A percentile compares a stretch with the other conserved stretches of the same genome.
phyloP scores from a whole-genome alignment of 345 rosid species.

The Atalantia buxifolia region DNA sequence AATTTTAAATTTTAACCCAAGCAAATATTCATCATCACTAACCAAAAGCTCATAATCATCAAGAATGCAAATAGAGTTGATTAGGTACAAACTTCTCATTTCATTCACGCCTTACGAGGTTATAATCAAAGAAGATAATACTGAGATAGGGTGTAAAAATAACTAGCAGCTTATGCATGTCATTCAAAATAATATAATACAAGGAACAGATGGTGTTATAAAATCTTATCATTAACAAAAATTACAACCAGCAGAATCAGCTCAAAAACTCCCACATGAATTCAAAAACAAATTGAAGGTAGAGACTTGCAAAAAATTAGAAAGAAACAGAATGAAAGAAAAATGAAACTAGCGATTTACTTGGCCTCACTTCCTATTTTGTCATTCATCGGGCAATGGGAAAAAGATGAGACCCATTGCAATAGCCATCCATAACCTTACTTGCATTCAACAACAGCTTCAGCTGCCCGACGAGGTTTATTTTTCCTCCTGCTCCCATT shows the following conservation, averaged over 20 bases:
- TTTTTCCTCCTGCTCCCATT: slow-evolving; percentile 67
- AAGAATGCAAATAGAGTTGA: not conserved
- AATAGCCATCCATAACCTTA: slow-evolving; percentile 22
- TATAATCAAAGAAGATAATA: not conserved
- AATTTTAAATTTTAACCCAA: not conserved
- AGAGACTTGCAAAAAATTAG: slow-evolving; percentile 25
- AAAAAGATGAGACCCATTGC: slow-evolving; percentile 23
- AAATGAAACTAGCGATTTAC: slow-evolving; percentile 20
- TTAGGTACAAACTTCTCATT: not conserved
- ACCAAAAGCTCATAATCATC: not conserved
- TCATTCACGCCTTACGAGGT: not conserved
- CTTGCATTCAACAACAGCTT: slow-evolving; percentile 64
- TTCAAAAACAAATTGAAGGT: slow-evolving; percentile 22
- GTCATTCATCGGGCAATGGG: slow-evolving; percentile 17
- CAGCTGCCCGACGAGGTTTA: slow-evolving; percentile 77
- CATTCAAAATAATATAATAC: slow-evolving; percentile 20
- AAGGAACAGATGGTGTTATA: slow-evolving; percentile 18
- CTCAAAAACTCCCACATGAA: slow-evolving; percentile 27
- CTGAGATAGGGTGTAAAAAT: not conserved
- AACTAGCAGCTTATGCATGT: slow-evolving; percentile 3
- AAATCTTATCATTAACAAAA: slow-evolving; percentile 31
- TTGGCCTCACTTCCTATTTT: slow-evolving; percentile 32
- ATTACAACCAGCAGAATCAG: slow-evolving; percentile 38
- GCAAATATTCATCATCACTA: not conserved
- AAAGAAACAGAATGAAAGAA: slow-evolving; percentile 18